A percentile compares a stretch with the other conserved stretches of the same genome.
phyloP scores from a whole-genome alignment of 768 basidiomycete species.

The Trichaptum fuscoviolaceum region DNA sequence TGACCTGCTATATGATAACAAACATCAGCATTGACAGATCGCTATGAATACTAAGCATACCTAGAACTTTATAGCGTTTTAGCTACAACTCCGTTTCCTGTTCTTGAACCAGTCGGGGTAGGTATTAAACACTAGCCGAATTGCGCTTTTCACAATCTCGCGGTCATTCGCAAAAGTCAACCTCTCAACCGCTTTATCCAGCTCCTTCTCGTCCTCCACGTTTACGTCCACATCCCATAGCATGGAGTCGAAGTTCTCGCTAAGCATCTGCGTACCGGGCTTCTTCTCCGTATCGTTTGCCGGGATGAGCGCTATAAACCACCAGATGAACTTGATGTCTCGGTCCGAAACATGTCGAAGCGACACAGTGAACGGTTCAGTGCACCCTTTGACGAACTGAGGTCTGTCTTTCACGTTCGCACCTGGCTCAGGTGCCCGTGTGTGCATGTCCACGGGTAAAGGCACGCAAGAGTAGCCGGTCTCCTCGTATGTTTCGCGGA shows the following conservation, averaged over 20 bases:
- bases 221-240: slow-evolving; percentile 2
- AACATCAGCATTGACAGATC: neutral
- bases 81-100: neutral
- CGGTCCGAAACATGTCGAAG: slow-evolving; percentile 21
- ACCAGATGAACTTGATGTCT: slow-evolving; percentile 45
- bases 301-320: slow-evolving; percentile 36
- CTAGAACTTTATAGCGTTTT: neutral
- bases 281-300: slow-evolving; percentile 23
- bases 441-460: slow-evolving; percentile 45
- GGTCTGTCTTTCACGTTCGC: slow-evolving; percentile 29
- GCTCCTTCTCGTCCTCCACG: slow-evolving; percentile 1
- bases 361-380: slow-evolving; percentile 34
- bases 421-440: slow-evolving; percentile 48
- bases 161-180: slow-evolving; percentile 5
- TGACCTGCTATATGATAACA: too few species aligned
- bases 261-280: slow-evolving; percentile 21
- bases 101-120: neutral
- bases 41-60: neutral
- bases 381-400: slow-evolving; percentile 17
- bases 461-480: slow-evolving; percentile 53
- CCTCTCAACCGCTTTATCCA: neutral
- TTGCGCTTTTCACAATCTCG: slow-evolving; percentile 2
- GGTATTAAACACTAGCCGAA: neutral
- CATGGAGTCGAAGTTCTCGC: slow-evolving; percentile 17
- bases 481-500: slow-evolving; percentile 63